These are phyloP conservation scores for Uromyces viciae-fabae DNA, from an alignment of 1,284 basidiomycete genomes.

Conservation along the genomic window DNA sequence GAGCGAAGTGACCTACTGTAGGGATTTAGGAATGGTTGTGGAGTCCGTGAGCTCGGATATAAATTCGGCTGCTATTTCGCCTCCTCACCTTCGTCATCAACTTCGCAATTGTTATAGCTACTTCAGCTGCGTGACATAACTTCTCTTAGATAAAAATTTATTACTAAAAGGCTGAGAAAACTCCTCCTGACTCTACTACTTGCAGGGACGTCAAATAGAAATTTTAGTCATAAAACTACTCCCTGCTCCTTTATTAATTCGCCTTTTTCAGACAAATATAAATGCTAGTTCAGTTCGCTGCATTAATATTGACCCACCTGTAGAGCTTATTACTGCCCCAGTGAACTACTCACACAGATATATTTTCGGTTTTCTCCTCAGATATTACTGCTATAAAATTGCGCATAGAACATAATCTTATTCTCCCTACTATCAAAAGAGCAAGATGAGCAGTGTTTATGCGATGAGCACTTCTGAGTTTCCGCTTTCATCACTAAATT, in stretches of 20 bases:
- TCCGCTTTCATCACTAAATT: slow-evolving; percentile 20
- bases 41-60: slow-evolving; percentile 13
- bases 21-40: neutral
- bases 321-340: neutral
- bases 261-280: slow-evolving; percentile 1
- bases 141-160: slow-evolving; percentile 9
- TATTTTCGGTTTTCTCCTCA: neutral
- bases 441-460: slow-evolving; percentile 9
- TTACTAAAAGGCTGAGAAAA: slow-evolving; percentile 5
- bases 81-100: slow-evolving; percentile 2
- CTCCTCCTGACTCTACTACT: slow-evolving; percentile 29
- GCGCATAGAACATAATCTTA: slow-evolving; percentile 7
- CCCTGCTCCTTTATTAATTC: slow-evolving; percentile 24
- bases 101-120: neutral
- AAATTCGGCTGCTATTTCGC: neutral
- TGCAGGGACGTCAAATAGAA: slow-evolving; percentile 17
- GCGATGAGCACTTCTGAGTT: slow-evolving; percentile 17
- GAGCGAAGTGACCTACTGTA: neutral
- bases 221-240: slow-evolving; percentile 17
- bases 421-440: neutral
- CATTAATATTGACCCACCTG: neutral
- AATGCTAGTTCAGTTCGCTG: neutral
- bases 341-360: too few species aligned
- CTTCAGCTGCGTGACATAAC: neutral
- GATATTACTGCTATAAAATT: neutral